phyloP scores from a whole-genome alignment of 108 stramenopile species.

The Chaetoceros muelleri region DNA sequence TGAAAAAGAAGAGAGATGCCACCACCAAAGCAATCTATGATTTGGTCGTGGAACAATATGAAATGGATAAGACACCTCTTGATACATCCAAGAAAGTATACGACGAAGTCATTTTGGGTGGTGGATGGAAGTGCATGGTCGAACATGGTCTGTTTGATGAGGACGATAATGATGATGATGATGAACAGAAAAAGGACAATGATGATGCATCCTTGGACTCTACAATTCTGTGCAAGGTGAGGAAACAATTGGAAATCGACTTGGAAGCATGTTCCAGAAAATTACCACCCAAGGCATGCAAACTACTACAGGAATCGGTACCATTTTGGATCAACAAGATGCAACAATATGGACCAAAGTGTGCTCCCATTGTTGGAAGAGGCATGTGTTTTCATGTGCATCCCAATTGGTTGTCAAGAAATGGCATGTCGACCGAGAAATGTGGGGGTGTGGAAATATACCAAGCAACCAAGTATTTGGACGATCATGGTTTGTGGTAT shows the following conservation, averaged over 20 bases:
- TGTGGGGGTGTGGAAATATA: constrained; percentile 66
- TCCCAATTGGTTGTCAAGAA: constrained; percentile 35
- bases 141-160: constrained; percentile 33
- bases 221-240: too few species aligned
- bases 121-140: constrained; percentile 33
- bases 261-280: constrained; percentile 22
- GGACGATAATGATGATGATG: constrained; percentile 16
- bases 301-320: constrained; percentile 31
- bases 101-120: constrained; percentile 33
- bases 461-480: constrained; percentile 31
- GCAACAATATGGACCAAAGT: constrained; percentile 50
- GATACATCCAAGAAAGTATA: constrained; percentile 55
- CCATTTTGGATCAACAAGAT: constrained; percentile 61
- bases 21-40: too few species aligned
- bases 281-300: constrained; percentile 39
- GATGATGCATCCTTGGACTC: too few species aligned
- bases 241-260: constrained; percentile 33
- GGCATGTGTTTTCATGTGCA: constrained; percentile 70
- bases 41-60: constrained; percentile 17
- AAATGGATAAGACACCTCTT: constrained; percentile 36
- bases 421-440: constrained; percentile 48
- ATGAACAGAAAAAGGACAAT: constrained; percentile 5
- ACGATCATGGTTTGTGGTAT: constrained; percentile 54
- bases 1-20: too few species aligned
- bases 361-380: constrained; percentile 33